These are phyloP conservation scores for Tuber melanosporum DNA, from an alignment of 495 filamentous ascomycete genomes.

Conservation along the genomic window DNA sequence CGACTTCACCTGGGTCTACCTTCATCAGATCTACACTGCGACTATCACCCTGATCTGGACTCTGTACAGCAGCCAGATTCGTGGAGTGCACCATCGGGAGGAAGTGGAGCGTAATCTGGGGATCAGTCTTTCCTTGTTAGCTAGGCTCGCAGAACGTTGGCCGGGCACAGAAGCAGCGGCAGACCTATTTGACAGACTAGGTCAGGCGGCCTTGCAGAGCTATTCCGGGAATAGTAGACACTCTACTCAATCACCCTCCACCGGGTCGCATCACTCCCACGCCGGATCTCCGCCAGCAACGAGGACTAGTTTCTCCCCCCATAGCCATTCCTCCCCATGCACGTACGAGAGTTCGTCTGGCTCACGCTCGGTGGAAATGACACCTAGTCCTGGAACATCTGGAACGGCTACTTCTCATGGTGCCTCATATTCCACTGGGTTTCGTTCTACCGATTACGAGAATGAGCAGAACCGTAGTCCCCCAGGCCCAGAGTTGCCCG, in stretches of 20 bases:
- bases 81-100: constrained; percentile 58
- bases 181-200: constrained; percentile 69
- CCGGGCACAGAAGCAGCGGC: constrained; percentile 79
- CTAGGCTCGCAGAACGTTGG: constrained; percentile 72
- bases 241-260: not conserved
- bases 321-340: constrained; percentile 15
- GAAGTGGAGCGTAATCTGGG: constrained; percentile 66
- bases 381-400: constrained; percentile 28
- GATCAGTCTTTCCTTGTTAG: constrained; percentile 65
- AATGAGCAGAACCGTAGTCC: constrained; percentile 14
- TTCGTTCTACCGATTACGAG: constrained; percentile 9
- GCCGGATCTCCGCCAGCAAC: constrained; percentile 13
- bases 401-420: constrained; percentile 19
- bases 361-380: constrained; percentile 23
- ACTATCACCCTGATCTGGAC: constrained; percentile 84
- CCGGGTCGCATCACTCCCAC: constrained; percentile 16
- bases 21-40: constrained; percentile 76
- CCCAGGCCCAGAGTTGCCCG: constrained; percentile 17
- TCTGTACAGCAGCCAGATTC: constrained; percentile 75
- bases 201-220: constrained; percentile 73
- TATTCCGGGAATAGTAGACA: constrained; percentile 53
- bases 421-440: constrained; percentile 15
- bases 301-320: constrained; percentile 1
- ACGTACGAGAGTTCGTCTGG: constrained; percentile 18
- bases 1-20: constrained; percentile 87